These are phyloP conservation scores for Russula olivacea DNA, from an alignment of 768 basidiomycete species.

Conservation along the genomic window DNA sequence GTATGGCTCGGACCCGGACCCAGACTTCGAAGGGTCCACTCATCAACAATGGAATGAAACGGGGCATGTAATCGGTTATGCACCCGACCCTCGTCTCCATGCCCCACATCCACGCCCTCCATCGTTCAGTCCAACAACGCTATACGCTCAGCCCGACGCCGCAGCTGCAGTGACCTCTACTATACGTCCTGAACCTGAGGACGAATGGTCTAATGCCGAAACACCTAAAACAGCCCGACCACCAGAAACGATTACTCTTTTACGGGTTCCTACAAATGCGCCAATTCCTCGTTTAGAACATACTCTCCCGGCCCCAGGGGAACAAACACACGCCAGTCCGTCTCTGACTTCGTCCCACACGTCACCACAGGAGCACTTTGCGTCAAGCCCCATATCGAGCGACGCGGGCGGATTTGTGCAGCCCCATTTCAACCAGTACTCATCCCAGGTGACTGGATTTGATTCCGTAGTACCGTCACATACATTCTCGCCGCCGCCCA, in stretches of 20 bases:
- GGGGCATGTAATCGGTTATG: conserved; percentile 31
- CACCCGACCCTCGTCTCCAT: conserved; percentile 21
- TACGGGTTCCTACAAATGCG: background rate
- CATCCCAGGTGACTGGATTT: background rate
- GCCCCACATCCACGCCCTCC: conserved; percentile 27
- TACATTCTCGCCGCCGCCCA: conserved; percentile 10
- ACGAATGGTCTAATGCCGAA: conserved; percentile 13
- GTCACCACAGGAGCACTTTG: background rate
- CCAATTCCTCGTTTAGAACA: background rate
- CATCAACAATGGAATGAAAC: no score
- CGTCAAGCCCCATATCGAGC: background rate
- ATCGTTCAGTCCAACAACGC: no score
- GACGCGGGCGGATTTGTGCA: background rate
- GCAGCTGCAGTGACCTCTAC: background rate
- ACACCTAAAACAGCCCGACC: conserved; percentile 3
- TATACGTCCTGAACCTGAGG: background rate
- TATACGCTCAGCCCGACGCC: background rate
- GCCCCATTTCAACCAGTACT: background rate
- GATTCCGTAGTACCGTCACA: background rate
- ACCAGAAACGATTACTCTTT: background rate
- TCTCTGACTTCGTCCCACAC: background rate
- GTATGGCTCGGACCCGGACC: no score
- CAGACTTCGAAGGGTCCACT: background rate
- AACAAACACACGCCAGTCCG: background rate
- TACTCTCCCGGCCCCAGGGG: no score